Evolutionary conservation across 2,329 filamentous ascomycete species (phyloP).

Genomic region (Corinectria fuckeliana): DNA sequence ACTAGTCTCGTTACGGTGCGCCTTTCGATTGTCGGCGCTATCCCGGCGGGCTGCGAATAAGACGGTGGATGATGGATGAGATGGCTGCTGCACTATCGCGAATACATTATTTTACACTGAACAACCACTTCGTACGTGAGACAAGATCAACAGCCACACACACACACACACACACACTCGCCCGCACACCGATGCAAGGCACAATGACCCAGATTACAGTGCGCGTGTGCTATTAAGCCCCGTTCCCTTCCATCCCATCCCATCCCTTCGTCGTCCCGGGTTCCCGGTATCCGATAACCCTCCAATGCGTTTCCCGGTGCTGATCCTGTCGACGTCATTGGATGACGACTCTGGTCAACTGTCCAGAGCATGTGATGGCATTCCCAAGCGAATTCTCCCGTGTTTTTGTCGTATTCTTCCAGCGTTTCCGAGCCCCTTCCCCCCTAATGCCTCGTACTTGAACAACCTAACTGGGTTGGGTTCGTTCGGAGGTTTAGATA

Average conservation of each 20-base stretch:
- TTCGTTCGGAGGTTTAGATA: too few species aligned
- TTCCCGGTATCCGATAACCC: neutral
- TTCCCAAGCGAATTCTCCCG: neutral
- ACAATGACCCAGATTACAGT: neutral
- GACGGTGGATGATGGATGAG: neutral
- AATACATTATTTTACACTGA: too few species aligned
- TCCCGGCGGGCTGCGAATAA: neutral
- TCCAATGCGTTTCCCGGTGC: neutral
- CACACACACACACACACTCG: too few species aligned
- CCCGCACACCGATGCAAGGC: neutral
- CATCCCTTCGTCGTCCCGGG: neutral
- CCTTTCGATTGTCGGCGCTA: neutral
- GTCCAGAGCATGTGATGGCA: slow-evolving; percentile 4
- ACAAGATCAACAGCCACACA: neutral
- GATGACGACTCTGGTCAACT: slow-evolving; percentile 12
- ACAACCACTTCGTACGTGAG: neutral
- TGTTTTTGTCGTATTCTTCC: neutral
- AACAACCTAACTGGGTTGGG: too few species aligned
- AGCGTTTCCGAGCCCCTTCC: slow-evolving; percentile 2
- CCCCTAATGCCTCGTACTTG: too few species aligned
- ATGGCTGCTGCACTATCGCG: too few species aligned
- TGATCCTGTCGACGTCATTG: slow-evolving; percentile 11
- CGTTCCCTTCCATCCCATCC: neutral
- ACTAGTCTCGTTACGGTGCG: neutral
- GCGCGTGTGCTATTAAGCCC: neutral